Evolutionary conservation across 2,329 filamentous ascomycete genomes (phyloP).

Genomic region (Cladosporium sp.): DNA sequence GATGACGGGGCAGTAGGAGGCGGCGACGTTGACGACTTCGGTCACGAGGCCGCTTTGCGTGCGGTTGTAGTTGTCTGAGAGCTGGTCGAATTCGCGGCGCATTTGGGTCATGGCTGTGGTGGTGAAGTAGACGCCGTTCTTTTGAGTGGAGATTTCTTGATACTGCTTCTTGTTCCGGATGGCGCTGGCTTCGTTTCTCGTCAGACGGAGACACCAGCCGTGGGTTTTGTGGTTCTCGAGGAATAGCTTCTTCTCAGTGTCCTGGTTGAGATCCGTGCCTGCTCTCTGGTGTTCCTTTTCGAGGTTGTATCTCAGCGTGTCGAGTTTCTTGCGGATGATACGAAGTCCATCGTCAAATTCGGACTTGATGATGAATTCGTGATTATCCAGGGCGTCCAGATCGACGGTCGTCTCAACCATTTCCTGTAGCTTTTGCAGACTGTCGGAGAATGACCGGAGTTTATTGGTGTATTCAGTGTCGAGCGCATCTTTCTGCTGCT

Average conservation of each 20-base stretch:
- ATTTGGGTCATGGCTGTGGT: conserved; percentile 74
- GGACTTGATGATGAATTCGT: conserved; percentile 98
- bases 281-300: conserved; percentile 72
- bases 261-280: conserved; percentile 77
- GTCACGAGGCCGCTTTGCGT: conserved; percentile 86
- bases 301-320: conserved; percentile 78
- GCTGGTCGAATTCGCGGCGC: conserved; percentile 86
- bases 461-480: conserved; percentile 84
- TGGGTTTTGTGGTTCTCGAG: conserved; percentile 94
- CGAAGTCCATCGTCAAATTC: conserved; percentile 89
- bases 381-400: conserved; percentile 87
- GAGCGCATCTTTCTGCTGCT: conserved; percentile 80
- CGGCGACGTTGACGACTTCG: conserved; percentile 88
- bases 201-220: conserved; percentile 93
- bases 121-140: conserved; percentile 98
- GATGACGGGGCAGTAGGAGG: conserved; percentile 89
- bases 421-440: conserved; percentile 80
- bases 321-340: conserved; percentile 85
- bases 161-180: conserved; percentile 90
- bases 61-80: conserved; percentile 90
- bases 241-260: conserved; percentile 97
- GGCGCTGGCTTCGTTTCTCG: conserved; percentile 80
- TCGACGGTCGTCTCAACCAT: conserved; percentile 99
- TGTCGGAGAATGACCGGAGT: conserved; percentile 66
- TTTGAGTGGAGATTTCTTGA: conserved; percentile 94